phyloP scores from a whole-genome alignment of 768 basidiomycete genomes.

The Boletus subcaerulescens region DNA sequence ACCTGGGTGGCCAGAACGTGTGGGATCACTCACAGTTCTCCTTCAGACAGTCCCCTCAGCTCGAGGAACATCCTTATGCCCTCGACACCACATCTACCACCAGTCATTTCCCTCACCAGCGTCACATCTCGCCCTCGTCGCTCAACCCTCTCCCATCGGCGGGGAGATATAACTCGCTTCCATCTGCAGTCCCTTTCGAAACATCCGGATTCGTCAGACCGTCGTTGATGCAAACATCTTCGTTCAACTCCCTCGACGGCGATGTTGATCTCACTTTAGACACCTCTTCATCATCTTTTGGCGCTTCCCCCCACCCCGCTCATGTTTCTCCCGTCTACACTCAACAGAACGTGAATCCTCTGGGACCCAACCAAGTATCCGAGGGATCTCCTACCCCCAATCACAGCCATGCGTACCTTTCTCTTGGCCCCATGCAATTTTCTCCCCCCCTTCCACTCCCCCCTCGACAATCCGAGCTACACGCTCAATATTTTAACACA shows the following conservation, averaged over 20 bases:
- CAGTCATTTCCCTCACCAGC: conserved; percentile 12
- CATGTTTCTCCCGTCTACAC: conserved; percentile 14
- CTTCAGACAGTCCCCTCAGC: conserved; percentile 22
- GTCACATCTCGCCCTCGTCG: conserved; percentile 2
- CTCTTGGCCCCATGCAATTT: conserved; percentile 32
- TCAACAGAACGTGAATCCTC: conserved; percentile 6
- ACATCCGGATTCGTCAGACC: conserved; percentile 10
- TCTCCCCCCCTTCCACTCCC: conserved; percentile 27
- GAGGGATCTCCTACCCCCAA: conserved; percentile 11
- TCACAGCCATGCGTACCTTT: conserved; percentile 8
- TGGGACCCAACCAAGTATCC: conserved; percentile 15
- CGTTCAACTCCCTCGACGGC: conserved; percentile 8
- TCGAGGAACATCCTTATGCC: conserved; percentile 26
- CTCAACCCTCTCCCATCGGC: conserved; percentile 1
- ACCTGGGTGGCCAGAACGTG: not conserved
- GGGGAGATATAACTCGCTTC: conserved; percentile 9
- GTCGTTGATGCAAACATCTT: conserved; percentile 6
- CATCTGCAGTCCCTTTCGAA: conserved; percentile 12
- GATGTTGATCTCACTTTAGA: conserved; percentile 10
- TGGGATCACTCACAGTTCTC: conserved; percentile 21
- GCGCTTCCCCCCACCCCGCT: conserved; percentile 6
- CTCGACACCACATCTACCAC: conserved; percentile 8
- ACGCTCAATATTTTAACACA: conserved; percentile 23
- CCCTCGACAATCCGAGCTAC: conserved; percentile 28
- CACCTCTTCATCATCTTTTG: conserved; percentile 13